Conservation (phyloP, 2,329 filamentous ascomycete species). For the Akanthomyces uredinophilus region DNA sequence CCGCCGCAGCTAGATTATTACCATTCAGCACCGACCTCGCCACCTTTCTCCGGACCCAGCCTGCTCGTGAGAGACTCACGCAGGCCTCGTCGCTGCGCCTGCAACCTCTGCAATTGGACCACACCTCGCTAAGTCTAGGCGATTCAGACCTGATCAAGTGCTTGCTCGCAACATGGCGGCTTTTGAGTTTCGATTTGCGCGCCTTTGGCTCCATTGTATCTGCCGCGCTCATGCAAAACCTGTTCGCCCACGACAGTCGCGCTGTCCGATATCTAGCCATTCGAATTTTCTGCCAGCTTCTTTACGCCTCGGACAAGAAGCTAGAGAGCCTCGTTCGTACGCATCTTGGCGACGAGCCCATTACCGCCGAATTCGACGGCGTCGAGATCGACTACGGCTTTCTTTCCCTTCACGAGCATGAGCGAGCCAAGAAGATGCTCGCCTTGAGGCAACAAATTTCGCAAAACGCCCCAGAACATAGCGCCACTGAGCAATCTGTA, state of each 20-base stretch:
- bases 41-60: conserved; percentile 58
- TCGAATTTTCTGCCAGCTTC: conserved; percentile 71
- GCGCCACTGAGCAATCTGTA: conserved; percentile 7
- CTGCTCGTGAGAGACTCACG: conserved; percentile 20
- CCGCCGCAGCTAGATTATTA: conserved; percentile 73
- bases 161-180: conserved; percentile 59
- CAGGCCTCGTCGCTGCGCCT: conserved; percentile 19
- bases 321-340: conserved; percentile 64
- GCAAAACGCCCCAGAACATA: conserved; percentile 15
- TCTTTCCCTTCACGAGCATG: conserved; percentile 53
- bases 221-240: conserved; percentile 60
- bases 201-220: conserved; percentile 62
- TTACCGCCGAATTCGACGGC: conserved; percentile 72
- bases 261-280: conserved; percentile 75
- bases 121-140: conserved; percentile 16
- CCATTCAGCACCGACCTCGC: conserved; percentile 78
- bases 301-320: conserved; percentile 74
- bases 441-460: conserved; percentile 36
- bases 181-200: conserved; percentile 69
- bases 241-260: conserved; percentile 57
- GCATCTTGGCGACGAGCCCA: conserved; percentile 56
- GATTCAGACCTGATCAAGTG: conserved; percentile 24
- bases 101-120: conserved; percentile 24
- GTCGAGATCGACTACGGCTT: conserved; percentile 74
- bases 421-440: conserved; percentile 43